Evolutionary conservation across 345 rosid genomes (phyloP), one percentile per base, ranked within the genome.

Genomic region (Murraya paniculata): DNA sequence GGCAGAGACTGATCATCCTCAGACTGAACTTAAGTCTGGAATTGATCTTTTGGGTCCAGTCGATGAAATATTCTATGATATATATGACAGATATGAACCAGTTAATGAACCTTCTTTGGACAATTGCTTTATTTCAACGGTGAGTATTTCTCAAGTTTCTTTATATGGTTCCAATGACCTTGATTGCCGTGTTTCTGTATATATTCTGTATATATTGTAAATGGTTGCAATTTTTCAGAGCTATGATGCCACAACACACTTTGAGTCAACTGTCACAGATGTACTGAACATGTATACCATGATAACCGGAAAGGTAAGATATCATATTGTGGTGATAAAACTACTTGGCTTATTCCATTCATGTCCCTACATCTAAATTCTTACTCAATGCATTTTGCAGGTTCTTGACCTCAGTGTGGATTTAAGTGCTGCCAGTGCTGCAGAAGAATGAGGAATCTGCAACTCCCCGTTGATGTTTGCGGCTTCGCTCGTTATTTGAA

Each of bases 221-320:
- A 57, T 68, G 65, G 11, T 33, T 87, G 30, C 70, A 14, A 68
- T 67, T 64, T 60, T 82, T 81, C 95, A 94, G 99, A 94, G 99
- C 80, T 96, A 96, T 79, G 99, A 96, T 89, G 89, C 99, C 41
- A 92, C 98, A 73, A 96, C 98, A 39, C 99, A 96, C 86, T 94
- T 96, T 48, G 99, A 96, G 78, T 87, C 97, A 18, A 96, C 98
- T 39, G 98, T 96, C 28, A 80, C 69, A 13, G 99, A 96, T 84
- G 99, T 96, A 70, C 87, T 94, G 72, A 85, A 90, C 88, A 90
- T 92, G 98, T 96, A 94, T 77, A 88, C 91, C 74, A n/a, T 89
- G 90, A 94, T 94, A 84, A 96, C 99, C 4, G 99, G 99, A 84
- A 96, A 96, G 98, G 99, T 94, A 84, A 77, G 77, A 55, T 33